Evolutionary conservation across 1,284 basidiomycete species (phyloP).

Genomic region (Rhodotorula sp.): DNA sequence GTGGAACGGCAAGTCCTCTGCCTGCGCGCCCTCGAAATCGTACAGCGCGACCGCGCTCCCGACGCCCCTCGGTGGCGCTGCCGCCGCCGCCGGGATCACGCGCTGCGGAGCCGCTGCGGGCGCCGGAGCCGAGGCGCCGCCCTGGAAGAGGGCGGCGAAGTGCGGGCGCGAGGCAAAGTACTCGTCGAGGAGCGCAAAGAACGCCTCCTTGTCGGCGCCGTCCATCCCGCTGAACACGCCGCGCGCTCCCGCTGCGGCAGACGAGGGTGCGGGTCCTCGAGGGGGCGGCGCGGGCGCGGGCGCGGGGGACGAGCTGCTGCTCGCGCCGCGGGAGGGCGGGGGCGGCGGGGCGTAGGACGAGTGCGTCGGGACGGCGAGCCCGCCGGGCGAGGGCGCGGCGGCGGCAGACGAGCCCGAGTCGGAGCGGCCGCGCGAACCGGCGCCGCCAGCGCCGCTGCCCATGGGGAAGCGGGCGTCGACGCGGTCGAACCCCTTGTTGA

Average conservation of each 20-base stretch:
- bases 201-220: conserved; percentile 28
- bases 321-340: neutral
- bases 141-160: conserved; percentile 18
- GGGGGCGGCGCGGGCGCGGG: neutral
- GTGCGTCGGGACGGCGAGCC: neutral
- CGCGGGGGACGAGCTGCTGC: neutral
- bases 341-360: neutral
- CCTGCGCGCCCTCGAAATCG: conserved; percentile 18
- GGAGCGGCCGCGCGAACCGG: neutral
- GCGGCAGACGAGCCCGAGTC: neutral
- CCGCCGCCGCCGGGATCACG: neutral
- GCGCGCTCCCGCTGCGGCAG: neutral
- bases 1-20: conserved; percentile 30
- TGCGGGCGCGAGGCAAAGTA: conserved; percentile 38
- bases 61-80: conserved; percentile 3
- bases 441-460: neutral
- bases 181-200: conserved; percentile 42
- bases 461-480: conserved; percentile 19
- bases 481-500: conserved; percentile 18
- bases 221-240: conserved; percentile 27
- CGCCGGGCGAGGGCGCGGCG: neutral
- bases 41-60: conserved; percentile 32
- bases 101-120: neutral
- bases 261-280: neutral
- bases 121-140: neutral